These are phyloP conservation scores for Pseudogymnoascus sp. DNA, from an alignment of 2,329 filamentous ascomycete genomes.

Conservation along the genomic window DNA sequence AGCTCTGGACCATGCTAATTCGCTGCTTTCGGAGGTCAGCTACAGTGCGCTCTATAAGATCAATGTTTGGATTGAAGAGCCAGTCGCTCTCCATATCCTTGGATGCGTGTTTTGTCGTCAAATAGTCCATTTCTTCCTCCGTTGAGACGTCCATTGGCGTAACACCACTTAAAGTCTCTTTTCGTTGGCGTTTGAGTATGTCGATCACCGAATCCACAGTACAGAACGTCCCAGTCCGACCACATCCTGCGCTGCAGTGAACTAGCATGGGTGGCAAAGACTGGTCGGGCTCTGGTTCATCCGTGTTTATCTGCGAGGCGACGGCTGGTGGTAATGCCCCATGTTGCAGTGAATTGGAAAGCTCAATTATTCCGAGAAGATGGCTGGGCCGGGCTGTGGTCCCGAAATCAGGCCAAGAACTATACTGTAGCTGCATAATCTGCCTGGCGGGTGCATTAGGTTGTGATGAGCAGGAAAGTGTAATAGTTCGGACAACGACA, in stretches of 20 bases:
- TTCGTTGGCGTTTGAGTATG: constrained; percentile 82
- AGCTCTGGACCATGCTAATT: constrained; percentile 91
- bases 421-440: constrained; percentile 89
- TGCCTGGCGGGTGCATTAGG: constrained; percentile 84
- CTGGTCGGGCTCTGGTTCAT: constrained; percentile 50
- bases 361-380: constrained; percentile 79
- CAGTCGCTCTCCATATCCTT: constrained; percentile 45
- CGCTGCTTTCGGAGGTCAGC: constrained; percentile 84
- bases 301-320: constrained; percentile 37
- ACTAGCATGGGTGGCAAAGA: constrained; percentile 68
- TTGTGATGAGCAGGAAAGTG: constrained; percentile 63
- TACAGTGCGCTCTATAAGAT: constrained; percentile 79
- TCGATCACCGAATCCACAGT: constrained; percentile 93
- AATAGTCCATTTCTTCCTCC: constrained; percentile 17
- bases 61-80: constrained; percentile 61
- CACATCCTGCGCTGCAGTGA: constrained; percentile 93
- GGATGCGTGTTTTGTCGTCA: constrained; percentile 13
- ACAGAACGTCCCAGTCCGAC: constrained; percentile 91
- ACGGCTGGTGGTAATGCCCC: constrained; percentile 27
- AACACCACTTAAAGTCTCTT: constrained; percentile 26
- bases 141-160: constrained; percentile 37
- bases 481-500: constrained; percentile 80
- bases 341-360: constrained; percentile 67
- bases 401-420: constrained; percentile 96
- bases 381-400: constrained; percentile 83